Conservation (phyloP, 768 basidiomycete genomes). For the Suillus variegatus region DNA sequence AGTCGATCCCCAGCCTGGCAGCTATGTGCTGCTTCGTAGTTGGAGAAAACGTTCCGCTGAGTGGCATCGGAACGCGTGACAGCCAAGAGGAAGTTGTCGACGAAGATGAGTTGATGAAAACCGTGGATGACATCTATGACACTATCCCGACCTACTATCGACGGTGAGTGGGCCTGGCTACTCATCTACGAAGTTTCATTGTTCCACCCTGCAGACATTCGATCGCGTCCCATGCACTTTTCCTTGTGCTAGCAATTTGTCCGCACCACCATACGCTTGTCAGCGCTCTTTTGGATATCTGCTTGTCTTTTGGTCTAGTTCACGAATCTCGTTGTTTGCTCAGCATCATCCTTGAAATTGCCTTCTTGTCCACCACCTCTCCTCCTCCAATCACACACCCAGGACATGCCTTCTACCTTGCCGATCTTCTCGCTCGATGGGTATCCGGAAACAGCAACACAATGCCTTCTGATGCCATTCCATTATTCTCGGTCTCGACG, state of each 20-base stretch:
- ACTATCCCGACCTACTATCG: slow-evolving; percentile 52
- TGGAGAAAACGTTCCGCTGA: slow-evolving; percentile 45
- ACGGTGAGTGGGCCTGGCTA: slow-evolving; percentile 37
- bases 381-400: slow-evolving; percentile 43
- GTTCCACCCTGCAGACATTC: slow-evolving; percentile 38
- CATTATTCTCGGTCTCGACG: slow-evolving; percentile 27
- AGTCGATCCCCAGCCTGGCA: slow-evolving; percentile 39
- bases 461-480: slow-evolving; percentile 1
- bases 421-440: slow-evolving; percentile 47
- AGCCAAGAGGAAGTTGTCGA: slow-evolving; percentile 27
- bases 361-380: slow-evolving; percentile 32
- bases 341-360: slow-evolving; percentile 39
- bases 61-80: slow-evolving; percentile 15
- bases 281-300: slow-evolving; percentile 50
- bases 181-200: slow-evolving; percentile 7
- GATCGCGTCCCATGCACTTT: slow-evolving; percentile 53
- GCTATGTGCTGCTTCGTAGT: slow-evolving; percentile 48
- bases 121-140: slow-evolving; percentile 48
- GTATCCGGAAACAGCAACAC: slow-evolving; percentile 15
- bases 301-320: slow-evolving; percentile 43
- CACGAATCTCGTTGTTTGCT: slow-evolving; percentile 48
- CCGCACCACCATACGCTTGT: slow-evolving; percentile 51
- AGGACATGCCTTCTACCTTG: slow-evolving; percentile 47
- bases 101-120: slow-evolving; percentile 25
- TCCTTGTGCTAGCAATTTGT: slow-evolving; percentile 46